A percentile compares a stretch with the other conserved stretches of the same genome.
Conservation (phyloP, 2,329 filamentous ascomycete species). For the Knufia fluminis region DNA sequence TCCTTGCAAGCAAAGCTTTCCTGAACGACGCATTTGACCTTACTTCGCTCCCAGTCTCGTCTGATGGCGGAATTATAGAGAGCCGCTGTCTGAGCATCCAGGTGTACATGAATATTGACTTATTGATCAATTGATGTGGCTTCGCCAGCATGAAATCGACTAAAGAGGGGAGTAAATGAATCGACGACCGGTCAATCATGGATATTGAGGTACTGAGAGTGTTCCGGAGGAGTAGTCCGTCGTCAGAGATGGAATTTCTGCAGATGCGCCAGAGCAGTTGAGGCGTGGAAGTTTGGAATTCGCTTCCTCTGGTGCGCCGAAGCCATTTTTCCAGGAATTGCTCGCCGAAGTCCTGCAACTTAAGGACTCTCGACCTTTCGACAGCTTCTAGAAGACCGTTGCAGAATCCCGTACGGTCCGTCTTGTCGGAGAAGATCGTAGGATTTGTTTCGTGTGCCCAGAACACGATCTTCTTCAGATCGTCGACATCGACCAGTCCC, state of each 20-base stretch:
- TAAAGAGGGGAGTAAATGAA: neutral
- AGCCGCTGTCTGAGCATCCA: neutral
- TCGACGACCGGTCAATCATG: neutral
- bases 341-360: neutral
- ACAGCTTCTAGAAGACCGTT: neutral
- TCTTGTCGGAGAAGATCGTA: neutral
- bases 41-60: too few species aligned
- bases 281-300: slow-evolving; percentile 2
- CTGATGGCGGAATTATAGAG: too few species aligned
- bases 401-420: neutral
- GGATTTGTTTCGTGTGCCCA: neutral
- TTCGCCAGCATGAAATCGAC: neutral
- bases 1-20: neutral
- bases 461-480: slow-evolving; percentile 12
- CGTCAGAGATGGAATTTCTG: neutral
- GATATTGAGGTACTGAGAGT: neutral
- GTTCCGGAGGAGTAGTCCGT: neutral
- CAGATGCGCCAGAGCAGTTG: slow-evolving; percentile 1
- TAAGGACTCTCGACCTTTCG: neutral
- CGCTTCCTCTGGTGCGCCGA: neutral
- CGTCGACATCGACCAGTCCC: slow-evolving; percentile 14
- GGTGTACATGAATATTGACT: neutral
- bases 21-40: neutral
- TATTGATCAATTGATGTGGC: neutral
- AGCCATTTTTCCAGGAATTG: neutral